phyloP scores from a whole-genome alignment of 768 basidiomycete genomes.

The Xerocomus brunneocitrinus region DNA sequence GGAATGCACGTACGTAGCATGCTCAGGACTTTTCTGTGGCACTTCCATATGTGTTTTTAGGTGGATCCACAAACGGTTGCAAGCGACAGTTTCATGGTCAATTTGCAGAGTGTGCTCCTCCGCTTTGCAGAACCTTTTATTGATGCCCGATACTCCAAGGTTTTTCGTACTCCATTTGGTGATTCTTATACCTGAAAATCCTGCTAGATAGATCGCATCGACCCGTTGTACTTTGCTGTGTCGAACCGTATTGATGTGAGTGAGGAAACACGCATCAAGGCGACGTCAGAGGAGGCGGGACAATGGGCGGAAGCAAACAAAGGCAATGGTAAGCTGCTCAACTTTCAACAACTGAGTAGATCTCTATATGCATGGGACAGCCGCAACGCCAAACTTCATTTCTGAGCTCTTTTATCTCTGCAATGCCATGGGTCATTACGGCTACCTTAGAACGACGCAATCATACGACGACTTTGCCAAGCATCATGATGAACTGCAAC shows the following conservation, averaged over 20 bases:
- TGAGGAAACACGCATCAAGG: slow-evolving; percentile 93
- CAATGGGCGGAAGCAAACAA: slow-evolving; percentile 59
- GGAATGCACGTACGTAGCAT: slow-evolving; percentile 73
- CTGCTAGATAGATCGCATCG: slow-evolving; percentile 83
- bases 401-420: slow-evolving; percentile 92
- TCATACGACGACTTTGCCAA: slow-evolving; percentile 69
- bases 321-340: slow-evolving; percentile 37
- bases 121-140: slow-evolving; percentile 93
- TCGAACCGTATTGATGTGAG: slow-evolving; percentile 68
- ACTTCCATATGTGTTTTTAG: slow-evolving; percentile 31
- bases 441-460: slow-evolving; percentile 76
- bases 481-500: slow-evolving; percentile 70
- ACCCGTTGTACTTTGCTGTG: slow-evolving; percentile 72
- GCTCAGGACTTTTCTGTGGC: not conserved
- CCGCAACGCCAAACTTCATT: slow-evolving; percentile 83
- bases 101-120: slow-evolving; percentile 76
- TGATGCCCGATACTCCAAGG: slow-evolving; percentile 88
- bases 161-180: slow-evolving; percentile 22
- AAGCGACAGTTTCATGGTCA: slow-evolving; percentile 90
- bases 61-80: slow-evolving; percentile 85
- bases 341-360: not conserved
- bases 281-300: slow-evolving; percentile 81
- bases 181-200: slow-evolving; percentile 4
- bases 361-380: slow-evolving; percentile 29
- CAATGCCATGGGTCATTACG: slow-evolving; percentile 85